phyloP scores from a whole-genome alignment of 768 basidiomycete species.

The Calocybe indica region DNA sequence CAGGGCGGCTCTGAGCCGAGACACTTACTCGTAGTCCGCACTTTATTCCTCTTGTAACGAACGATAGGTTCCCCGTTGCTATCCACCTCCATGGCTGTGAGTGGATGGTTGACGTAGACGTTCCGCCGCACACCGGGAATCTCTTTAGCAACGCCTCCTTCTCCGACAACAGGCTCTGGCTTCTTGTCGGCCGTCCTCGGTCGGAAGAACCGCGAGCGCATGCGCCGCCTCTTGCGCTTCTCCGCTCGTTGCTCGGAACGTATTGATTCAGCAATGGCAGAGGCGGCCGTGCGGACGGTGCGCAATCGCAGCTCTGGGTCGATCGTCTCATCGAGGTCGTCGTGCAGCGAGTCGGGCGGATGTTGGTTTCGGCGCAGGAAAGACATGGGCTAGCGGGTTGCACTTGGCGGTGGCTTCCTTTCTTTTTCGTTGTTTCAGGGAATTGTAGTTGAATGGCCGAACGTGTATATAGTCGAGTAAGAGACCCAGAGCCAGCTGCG shows the following conservation, averaged over 20 bases:
- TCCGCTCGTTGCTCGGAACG: slow-evolving; percentile 69
- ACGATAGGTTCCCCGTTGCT: slow-evolving; percentile 68
- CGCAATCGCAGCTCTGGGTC: slow-evolving; percentile 86
- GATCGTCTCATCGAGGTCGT: slow-evolving; percentile 61
- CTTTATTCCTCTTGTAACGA: slow-evolving; percentile 89
- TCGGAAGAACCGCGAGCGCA: slow-evolving; percentile 56
- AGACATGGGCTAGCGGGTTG: no score
- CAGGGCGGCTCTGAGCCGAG: not conserved
- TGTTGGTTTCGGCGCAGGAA: no score
- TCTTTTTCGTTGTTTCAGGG: no score
- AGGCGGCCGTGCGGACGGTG: slow-evolving; percentile 90
- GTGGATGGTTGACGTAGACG: slow-evolving; percentile 73
- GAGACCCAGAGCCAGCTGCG: no score
- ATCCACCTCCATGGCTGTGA: slow-evolving; percentile 61
- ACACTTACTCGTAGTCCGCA: slow-evolving; percentile 83
- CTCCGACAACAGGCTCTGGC: slow-evolving; percentile 20
- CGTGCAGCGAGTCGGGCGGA: slow-evolving; percentile 8
- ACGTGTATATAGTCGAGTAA: no score
- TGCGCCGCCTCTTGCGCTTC: slow-evolving; percentile 45
- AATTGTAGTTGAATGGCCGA: no score
- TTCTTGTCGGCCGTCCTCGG: slow-evolving; percentile 42
- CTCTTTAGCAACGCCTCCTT: slow-evolving; percentile 27
- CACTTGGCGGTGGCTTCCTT: no score
- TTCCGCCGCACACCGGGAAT: slow-evolving; percentile 58
- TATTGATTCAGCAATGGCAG: slow-evolving; percentile 83